Evolutionary conservation across 169 alveolate genomes (phyloP).

Genomic region (Plasmodium gonderi): DNA sequence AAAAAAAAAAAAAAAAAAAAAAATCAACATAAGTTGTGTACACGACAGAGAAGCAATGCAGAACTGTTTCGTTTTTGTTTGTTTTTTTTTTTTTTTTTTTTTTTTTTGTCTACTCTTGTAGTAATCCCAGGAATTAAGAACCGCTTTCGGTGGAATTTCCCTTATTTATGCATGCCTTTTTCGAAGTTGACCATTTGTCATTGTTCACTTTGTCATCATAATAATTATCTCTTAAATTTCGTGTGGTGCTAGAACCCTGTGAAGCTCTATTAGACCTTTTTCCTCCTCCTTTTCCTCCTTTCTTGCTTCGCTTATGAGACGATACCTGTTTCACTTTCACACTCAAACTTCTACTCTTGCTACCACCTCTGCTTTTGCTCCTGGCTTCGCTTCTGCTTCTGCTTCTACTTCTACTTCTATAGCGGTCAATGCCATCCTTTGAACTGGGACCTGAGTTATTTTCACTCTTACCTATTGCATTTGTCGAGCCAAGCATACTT

Average conservation of each 20-base stretch:
- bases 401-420: neutral
- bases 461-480: neutral
- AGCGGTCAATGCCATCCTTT: neutral
- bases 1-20: neutral
- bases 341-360: slow-evolving; percentile 19
- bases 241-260: neutral
- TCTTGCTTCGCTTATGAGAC: slow-evolving; percentile 5
- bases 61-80: neutral
- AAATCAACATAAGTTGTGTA: neutral
- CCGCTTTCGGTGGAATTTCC: slow-evolving; percentile 9
- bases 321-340: neutral
- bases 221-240: neutral
- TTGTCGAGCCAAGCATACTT: neutral
- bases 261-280: too few relatives aligned
- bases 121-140: neutral
- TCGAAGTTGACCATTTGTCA: slow-evolving; percentile 7
- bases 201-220: slow-evolving; percentile 2
- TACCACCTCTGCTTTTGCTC: neutral
- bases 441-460: neutral
- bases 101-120: too few relatives aligned
- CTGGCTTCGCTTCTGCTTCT: too few relatives aligned
- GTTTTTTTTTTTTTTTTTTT: neutral
- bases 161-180: slow-evolving; percentile 11
- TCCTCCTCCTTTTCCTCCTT: neutral
- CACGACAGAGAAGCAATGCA: neutral